Evolutionary conservation across 2,329 filamentous ascomycete species (phyloP).

Genomic region (Verticillium klebahnii): DNA sequence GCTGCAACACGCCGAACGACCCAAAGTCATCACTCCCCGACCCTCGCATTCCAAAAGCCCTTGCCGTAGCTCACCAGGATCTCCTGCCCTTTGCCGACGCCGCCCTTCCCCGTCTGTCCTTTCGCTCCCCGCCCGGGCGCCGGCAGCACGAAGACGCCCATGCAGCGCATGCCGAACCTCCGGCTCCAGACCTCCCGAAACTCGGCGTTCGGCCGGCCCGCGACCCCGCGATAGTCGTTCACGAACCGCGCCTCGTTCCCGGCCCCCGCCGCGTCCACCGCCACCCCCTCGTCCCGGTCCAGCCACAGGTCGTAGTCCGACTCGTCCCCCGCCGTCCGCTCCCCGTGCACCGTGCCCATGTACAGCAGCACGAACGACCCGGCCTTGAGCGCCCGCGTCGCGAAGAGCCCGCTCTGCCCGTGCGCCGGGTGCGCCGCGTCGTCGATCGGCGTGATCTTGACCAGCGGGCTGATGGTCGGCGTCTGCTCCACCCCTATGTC

Average conservation of each 20-base stretch:
- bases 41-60: slow-evolving; percentile 51
- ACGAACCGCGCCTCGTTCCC: slow-evolving; percentile 64
- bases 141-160: slow-evolving; percentile 53
- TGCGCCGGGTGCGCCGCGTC: slow-evolving; percentile 49
- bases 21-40: background rate
- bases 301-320: slow-evolving; percentile 64
- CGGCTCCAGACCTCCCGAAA: slow-evolving; percentile 56
- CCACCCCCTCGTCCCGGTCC: slow-evolving; percentile 49
- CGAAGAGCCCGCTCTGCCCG: slow-evolving; percentile 58
- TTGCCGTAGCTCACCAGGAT: slow-evolving; percentile 64
- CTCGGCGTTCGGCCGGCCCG: slow-evolving; percentile 49
- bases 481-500: slow-evolving; percentile 29
- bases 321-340: slow-evolving; percentile 17
- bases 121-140: slow-evolving; percentile 24
- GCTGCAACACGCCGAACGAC: too few species aligned
- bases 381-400: slow-evolving; percentile 45
- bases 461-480: slow-evolving; percentile 40
- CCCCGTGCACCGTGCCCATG: slow-evolving; percentile 50
- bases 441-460: slow-evolving; percentile 50
- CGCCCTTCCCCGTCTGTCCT: slow-evolving; percentile 24
- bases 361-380: slow-evolving; percentile 58
- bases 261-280: slow-evolving; percentile 52
- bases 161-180: slow-evolving; percentile 44
- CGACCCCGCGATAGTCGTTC: slow-evolving; percentile 62
- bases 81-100: slow-evolving; percentile 56